Base-by-base conservation (phyloP, 2,329 filamentous ascomycete species). In the Aspergillus novoparasiticus region DNA sequence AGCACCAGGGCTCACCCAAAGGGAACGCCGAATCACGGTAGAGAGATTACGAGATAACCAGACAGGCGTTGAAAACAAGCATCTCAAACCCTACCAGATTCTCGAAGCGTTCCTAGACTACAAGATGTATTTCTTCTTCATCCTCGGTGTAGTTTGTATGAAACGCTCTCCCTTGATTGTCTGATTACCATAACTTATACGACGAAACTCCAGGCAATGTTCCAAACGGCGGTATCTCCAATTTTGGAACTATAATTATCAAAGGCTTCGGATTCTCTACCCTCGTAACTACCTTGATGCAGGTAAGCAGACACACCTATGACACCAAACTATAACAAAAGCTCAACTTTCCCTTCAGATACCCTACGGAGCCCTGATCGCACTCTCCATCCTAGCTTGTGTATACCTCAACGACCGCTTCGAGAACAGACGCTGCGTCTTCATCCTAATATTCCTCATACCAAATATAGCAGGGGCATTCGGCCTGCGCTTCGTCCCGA, bases 241-340 rank as follows among this genome's bases (percentile, higher is more conserved):
- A 86, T 61, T 88, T 87, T 66, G 84, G 84, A 57, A 87, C 85
- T 0, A 77, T 87, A 56, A 85, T 88, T 57, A 87, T 88, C 66
- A 73, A 86, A 61, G 84, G 84, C 0, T 83, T 88, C 34, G 85
- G 86, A 8, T 87, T 87, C 67, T 79, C 78, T 1, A 83, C 83
- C 0, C 76, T 86, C 8, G 80, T 81, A 1, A 87, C 86, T 4
- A 84, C 84, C 0, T 74, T 87, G 2, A 79, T 87, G 74, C 82
- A 83, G 71, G 76, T 79, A 66, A 16, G 64, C 54, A 9, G 12
- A 2, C 2, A 19, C 16, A n/a, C 26, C 5, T 3, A 16, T 23
- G 32, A 48, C n/a, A 30, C 21, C 26, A 21, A 16, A 1, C 21
- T n/a, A 41, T 23, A 6, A 4, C 19, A 21, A 32, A 14, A 16